Evolutionary conservation across 1,284 basidiomycete species (phyloP), one percentile per base, ranked within the genome.

Genomic region (Trichosporon ovoides): DNA sequence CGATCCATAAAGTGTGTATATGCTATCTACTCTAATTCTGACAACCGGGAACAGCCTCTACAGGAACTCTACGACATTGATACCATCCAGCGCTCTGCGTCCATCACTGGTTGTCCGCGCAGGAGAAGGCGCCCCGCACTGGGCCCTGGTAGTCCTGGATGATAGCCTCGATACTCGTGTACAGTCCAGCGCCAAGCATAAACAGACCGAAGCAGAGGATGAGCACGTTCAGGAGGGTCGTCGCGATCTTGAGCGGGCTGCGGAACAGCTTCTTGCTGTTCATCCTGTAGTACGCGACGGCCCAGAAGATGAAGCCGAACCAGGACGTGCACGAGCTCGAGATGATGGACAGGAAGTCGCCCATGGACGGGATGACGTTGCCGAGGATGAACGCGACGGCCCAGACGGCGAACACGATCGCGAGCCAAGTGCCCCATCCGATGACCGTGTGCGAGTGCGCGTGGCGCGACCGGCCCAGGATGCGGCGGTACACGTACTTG

Each of bases 401-500:
- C 85, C 85, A 87, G 12, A 83, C 81, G 31, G 69, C 67, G 20
- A 80, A 77, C 52, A 84, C 79, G 68, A 87, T 84, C 0, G 68
- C 79, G 13, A 80, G 70, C 86, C 86, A 87, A 0, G 75, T 71
- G 0, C 72, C 65, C 86, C 86, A 87, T 0, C 83, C 85, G 20
- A 81, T 59, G 18, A 81, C 52, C 3, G 84, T 84, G 78, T 87
- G 83, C 18, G 77, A 76, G 67, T 82, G 77, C 4, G 79, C 74
- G 68, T 85, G 84, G 33, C 33, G 20, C 13, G 53, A 55, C 19
- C 34, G 38, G 40, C 78, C 77, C 1, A 68, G 58, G 58, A 79
- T 71, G 52, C 79, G 73, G 62, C 75, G 73, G 70, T 70, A 77
- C 52, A 77, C 48, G 61, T 68, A 72, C 60, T 75, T 75, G 51